Evolutionary conservation across 2,329 filamentous ascomycete genomes (phyloP).

Genomic region (Rhinocladiella mackenziei): DNA sequence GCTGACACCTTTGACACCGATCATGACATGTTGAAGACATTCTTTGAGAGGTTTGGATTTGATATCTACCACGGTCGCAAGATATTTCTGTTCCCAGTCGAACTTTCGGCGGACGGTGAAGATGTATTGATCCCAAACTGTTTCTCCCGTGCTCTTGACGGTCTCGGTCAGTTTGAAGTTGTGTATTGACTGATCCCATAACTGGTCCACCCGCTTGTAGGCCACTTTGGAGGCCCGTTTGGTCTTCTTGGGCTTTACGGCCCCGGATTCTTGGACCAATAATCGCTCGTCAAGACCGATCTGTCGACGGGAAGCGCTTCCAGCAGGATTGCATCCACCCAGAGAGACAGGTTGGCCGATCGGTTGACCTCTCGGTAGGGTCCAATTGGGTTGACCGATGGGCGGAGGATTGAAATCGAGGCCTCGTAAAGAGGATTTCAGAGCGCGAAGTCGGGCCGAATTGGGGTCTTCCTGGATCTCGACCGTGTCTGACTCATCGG

Average conservation of each 20-base stretch:
- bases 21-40: conserved; percentile 66
- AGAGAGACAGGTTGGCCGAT: background rate
- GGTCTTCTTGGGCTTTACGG: conserved; percentile 36
- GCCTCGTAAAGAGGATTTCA: conserved; percentile 8
- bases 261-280: conserved; percentile 18
- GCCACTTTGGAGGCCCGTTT: conserved; percentile 54
- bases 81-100: conserved; percentile 77
- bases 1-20: conserved; percentile 71
- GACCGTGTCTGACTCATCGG: conserved; percentile 7
- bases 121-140: conserved; percentile 71
- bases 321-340: background rate
- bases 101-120: conserved; percentile 82
- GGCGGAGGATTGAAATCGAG: conserved; percentile 10
- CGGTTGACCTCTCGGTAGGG: background rate
- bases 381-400: background rate
- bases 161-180: conserved; percentile 67
- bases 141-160: conserved; percentile 56
- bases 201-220: conserved; percentile 66
- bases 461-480: conserved; percentile 17
- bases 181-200: conserved; percentile 55
- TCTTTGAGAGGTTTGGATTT: conserved; percentile 76
- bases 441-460: conserved; percentile 11
- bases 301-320: background rate
- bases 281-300: conserved; percentile 2
- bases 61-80: conserved; percentile 72